Conservation (phyloP, 176 grass and related monocot species). For the Eremochloa ophiuroides region DNA sequence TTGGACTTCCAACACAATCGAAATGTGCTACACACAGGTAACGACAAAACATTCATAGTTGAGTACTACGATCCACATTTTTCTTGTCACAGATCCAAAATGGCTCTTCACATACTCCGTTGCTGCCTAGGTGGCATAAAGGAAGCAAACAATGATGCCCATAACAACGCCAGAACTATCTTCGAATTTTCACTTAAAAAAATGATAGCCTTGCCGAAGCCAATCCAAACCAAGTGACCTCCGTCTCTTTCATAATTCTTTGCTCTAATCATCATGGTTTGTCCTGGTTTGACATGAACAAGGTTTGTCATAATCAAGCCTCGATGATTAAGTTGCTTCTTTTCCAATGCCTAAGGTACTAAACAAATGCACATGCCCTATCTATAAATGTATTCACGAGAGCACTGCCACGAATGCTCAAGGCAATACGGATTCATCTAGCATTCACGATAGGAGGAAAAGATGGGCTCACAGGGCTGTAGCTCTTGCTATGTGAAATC, state of each 20-base stretch:
- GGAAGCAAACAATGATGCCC: neutral
- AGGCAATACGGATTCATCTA: neutral
- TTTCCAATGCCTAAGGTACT: neutral
- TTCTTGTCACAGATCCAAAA: conserved; percentile 16
- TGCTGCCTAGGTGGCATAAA: neutral
- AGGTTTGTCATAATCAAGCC: conserved; percentile 22
- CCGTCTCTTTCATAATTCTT: conserved; percentile 3
- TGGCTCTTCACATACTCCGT: conserved; percentile 30
- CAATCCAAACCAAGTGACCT: conserved; percentile 21
- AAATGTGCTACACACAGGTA: conserved; percentile 4
- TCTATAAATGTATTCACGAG: conserved; percentile 20
- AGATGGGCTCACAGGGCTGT: conserved; percentile 32
- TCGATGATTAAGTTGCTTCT: neutral
- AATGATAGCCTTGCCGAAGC: neutral
- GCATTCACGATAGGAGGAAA: conserved; percentile 1
- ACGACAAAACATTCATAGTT: conserved; percentile 30
- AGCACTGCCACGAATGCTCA: conserved; percentile 12
- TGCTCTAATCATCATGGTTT: conserved; percentile 28
- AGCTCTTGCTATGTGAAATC: conserved; percentile 16
- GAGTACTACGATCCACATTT: conserved; percentile 25
- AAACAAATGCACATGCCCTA: conserved; percentile 8
- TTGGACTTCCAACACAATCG: conserved; percentile 18
- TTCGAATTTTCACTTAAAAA: conserved; percentile 2
- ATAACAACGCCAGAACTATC: neutral
- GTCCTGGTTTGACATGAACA: conserved; percentile 38